Conservation (phyloP, 495 filamentous ascomycete species). For the Xylaria longipes region DNA sequence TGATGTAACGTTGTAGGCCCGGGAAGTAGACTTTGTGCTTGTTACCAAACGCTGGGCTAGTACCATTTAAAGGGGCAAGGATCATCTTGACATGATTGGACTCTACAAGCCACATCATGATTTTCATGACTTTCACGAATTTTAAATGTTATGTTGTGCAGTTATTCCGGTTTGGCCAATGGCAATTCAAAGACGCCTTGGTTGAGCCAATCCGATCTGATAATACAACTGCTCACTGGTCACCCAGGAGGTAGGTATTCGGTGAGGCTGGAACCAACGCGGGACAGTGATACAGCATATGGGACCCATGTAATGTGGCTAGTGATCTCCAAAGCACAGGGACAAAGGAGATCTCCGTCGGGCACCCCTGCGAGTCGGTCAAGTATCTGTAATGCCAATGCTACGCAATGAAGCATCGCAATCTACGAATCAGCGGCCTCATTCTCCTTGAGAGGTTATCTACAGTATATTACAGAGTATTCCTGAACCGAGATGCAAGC, state of each 20-base stretch:
- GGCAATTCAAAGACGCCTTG: not conserved
- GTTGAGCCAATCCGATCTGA: not conserved
- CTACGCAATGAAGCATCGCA: conserved; percentile 15
- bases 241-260: not conserved
- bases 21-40: conserved; percentile 23
- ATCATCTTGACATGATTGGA: conserved; percentile 14
- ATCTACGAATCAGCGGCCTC: conserved; percentile 19
- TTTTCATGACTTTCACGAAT: not conserved
- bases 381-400: conserved; percentile 12
- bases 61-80: conserved; percentile 14
- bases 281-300: not conserved
- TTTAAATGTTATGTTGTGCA: not conserved
- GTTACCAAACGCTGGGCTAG: conserved; percentile 16
- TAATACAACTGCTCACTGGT: not conserved
- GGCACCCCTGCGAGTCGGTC: conserved; percentile 16
- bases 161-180: not conserved
- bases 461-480: no score
- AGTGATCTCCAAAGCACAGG: conserved; percentile 14
- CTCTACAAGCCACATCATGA: conserved; percentile 18
- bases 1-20: conserved; percentile 29
- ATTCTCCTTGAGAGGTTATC: conserved; percentile 2
- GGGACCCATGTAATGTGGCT: conserved; percentile 17
- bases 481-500: conserved; percentile 8
- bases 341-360: conserved; percentile 17
- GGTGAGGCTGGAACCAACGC: conserved; percentile 10